Base-by-base conservation (phyloP, 2,329 filamentous ascomycete species). In the Beauveria bassiana region DNA sequence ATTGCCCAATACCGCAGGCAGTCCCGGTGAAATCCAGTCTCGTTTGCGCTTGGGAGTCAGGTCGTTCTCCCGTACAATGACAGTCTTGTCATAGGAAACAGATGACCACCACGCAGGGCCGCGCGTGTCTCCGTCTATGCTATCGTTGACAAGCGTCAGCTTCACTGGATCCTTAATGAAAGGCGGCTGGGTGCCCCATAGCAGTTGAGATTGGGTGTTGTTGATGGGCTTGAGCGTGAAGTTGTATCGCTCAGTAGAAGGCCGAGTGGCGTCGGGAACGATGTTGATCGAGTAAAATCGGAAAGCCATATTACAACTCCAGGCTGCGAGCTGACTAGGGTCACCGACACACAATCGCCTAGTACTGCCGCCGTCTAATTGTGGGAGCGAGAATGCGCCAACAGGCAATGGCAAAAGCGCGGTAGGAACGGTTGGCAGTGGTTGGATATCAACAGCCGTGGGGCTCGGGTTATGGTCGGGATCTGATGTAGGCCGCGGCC, bases 301-400 rank as follows among this genome's bases (percentile, higher is more conserved):
- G 51, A 76, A 75, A 1, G 76, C 73, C 34, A 88, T 75, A 14
- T 82, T 77, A 69, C 87, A 90, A 62, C 78, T 82, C 87, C 87
- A 90, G 1, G 86, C 82, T 55, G 77, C 71, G n/a, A 77, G 74
- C 66, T 86, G 80, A 0, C 71, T 76, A 0, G 79, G 75, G 61
- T 87, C 78, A 38, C 77, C 77, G 63, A 90, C 77, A 69, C 87
- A 90, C 0, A 78, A 76, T 46, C 76, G 79, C 18, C 83, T 80
- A 2, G 76, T 74, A 59, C 78, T 76, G 59, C 77, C 78, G 3
- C 79, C 74, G 51, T 78, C 74, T 5, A 85, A 72, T 4, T 81
- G 79, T 18, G 84, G 81, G n/a, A 90, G 70, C 24, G 74, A 73
- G 65, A 75, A 90, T 0, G 73, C 76, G 2, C 87, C 87, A 3